A percentile compares a stretch with the other conserved stretches of the same genome.
phyloP scores from a whole-genome alignment of 495 filamentous ascomycete species.

The Penicillium parvum region DNA sequence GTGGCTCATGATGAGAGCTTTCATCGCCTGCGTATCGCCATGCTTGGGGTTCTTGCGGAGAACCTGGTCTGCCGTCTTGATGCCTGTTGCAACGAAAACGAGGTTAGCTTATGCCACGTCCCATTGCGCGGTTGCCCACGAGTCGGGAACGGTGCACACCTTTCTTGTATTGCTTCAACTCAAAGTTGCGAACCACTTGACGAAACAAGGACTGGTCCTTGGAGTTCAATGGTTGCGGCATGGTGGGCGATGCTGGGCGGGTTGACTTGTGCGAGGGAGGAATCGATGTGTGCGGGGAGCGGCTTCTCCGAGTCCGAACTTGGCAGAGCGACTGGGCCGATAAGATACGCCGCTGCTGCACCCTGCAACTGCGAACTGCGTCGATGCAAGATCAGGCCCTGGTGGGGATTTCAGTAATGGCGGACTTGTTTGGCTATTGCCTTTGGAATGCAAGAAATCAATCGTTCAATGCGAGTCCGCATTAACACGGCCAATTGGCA shows the following conservation, averaged over 20 bases:
- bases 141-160: conserved; percentile 33
- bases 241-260: conserved; percentile 41
- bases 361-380: neutral
- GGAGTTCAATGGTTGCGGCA: conserved; percentile 78
- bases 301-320: conserved; percentile 30
- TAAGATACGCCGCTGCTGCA: conserved; percentile 16
- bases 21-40: conserved; percentile 98
- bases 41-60: conserved; percentile 90
- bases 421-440: neutral
- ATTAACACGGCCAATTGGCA: too few species aligned
- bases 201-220: conserved; percentile 94
- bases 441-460: too few species aligned
- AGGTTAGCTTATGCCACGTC: conserved; percentile 13
- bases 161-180: conserved; percentile 98
- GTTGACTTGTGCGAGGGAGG: conserved; percentile 35
- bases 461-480: too few species aligned
- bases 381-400: neutral
- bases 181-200: conserved; percentile 89
- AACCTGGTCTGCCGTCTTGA: conserved; percentile 92
- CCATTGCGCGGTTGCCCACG: neutral
- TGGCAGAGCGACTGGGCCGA: conserved; percentile 25
- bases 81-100: conserved; percentile 47
- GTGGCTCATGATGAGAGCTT: conserved; percentile 91
- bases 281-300: conserved; percentile 44
- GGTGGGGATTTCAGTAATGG: neutral